Evolutionary conservation across 2,329 filamentous ascomycete species (phyloP).

Genomic region (Phyllosticta capitalensis): DNA sequence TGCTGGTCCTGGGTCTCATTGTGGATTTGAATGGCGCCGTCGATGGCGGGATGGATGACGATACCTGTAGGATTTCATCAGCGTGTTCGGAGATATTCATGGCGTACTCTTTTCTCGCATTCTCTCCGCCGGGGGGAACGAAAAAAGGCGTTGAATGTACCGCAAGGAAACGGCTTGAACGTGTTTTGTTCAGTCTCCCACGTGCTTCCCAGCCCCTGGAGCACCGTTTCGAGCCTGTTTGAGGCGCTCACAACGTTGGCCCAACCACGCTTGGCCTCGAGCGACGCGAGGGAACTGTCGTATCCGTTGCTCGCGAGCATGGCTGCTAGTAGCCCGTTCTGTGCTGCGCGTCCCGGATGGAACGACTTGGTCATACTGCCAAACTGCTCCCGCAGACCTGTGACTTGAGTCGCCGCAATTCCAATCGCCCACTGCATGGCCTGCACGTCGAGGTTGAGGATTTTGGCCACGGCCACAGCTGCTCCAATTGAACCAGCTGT

Average conservation of each 20-base stretch:
- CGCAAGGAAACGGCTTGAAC: constrained; percentile 50
- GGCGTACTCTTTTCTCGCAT: not conserved
- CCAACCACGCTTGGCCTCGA: constrained; percentile 48
- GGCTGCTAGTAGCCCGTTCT: constrained; percentile 41
- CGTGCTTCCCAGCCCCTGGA: constrained; percentile 26
- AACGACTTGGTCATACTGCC: constrained; percentile 48
- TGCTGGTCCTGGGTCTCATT: constrained; percentile 20
- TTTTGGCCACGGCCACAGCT: constrained; percentile 42
- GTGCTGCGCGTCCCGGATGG: constrained; percentile 44
- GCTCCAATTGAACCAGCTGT: constrained; percentile 45
- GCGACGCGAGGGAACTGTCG: constrained; percentile 36
- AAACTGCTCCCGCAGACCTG: constrained; percentile 46
- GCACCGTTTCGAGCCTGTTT: constrained; percentile 31
- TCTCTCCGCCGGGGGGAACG: not conserved
- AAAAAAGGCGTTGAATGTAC: not conserved
- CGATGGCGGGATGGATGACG: constrained; percentile 47
- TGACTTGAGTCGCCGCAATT: constrained; percentile 44
- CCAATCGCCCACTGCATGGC: constrained; percentile 44
- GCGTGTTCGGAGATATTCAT: not conserved
- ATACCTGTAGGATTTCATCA: constrained; percentile 26
- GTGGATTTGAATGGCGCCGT: constrained; percentile 39
- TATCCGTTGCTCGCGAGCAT: constrained; percentile 40
- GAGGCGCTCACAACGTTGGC: constrained; percentile 40
- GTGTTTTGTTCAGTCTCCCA: constrained; percentile 47
- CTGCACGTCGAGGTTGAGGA: constrained; percentile 32